Conservation (phyloP, 2,329 filamentous ascomycete species). For the Talaromyces verruculosus region DNA sequence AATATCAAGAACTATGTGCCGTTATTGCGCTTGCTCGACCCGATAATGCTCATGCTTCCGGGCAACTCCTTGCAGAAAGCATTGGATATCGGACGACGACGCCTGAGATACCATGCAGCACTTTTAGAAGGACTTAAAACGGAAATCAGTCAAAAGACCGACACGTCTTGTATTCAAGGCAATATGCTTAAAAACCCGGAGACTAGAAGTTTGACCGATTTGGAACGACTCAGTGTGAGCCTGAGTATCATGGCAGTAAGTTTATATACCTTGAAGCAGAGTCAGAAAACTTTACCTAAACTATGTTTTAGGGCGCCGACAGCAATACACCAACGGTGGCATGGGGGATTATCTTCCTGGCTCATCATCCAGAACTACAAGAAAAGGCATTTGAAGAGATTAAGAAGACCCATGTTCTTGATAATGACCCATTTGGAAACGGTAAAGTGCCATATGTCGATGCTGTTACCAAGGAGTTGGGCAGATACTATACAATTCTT, state of each 20-base stretch:
- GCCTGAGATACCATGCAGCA: conserved; percentile 15
- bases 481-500: conserved; percentile 22
- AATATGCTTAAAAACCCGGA: conserved; percentile 22
- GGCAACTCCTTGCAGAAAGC: conserved; percentile 19
- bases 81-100: conserved; percentile 17
- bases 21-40: conserved; percentile 20
- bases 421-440: conserved; percentile 16
- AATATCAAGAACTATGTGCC: conserved; percentile 24
- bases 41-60: conserved; percentile 12
- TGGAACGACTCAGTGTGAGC: conserved; percentile 20
- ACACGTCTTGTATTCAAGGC: conserved; percentile 22
- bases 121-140: conserved; percentile 16
- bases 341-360: conserved; percentile 21
- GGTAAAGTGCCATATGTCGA: conserved; percentile 21
- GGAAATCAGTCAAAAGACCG: conserved; percentile 16
- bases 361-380: conserved; percentile 21
- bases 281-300: no score
- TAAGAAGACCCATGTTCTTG: conserved; percentile 13
- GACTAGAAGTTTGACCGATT: conserved; percentile 13
- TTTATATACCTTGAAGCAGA: background rate
- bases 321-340: conserved; percentile 19
- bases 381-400: conserved; percentile 21
- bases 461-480: conserved; percentile 22
- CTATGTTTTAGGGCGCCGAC: conserved; percentile 14
- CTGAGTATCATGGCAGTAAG: conserved; percentile 22